These are phyloP conservation scores for Barnettozyma botsteinii DNA, from an alignment of 805 yeast genomes.

Conservation along the genomic window DNA sequence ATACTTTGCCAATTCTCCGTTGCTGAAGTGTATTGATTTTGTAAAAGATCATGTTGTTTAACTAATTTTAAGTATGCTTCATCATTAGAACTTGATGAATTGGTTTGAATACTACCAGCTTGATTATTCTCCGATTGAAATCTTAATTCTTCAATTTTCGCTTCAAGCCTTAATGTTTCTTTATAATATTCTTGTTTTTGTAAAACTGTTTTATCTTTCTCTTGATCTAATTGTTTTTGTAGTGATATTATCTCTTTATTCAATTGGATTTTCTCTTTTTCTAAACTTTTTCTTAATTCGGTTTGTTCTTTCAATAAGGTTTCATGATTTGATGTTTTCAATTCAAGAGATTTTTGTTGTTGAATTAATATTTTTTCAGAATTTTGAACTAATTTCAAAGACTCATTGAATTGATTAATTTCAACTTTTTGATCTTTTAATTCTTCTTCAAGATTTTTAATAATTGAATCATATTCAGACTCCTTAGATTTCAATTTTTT, in stretches of 20 bases:
- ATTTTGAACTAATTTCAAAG: constrained; percentile 23
- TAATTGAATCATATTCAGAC: constrained; percentile 31
- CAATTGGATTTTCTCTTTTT: constrained; percentile 19
- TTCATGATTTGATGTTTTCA: constrained; percentile 19
- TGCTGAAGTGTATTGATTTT: constrained; percentile 67
- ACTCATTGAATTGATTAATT: constrained; percentile 21
- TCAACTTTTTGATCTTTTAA: constrained; percentile 21
- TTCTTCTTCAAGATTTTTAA: constrained; percentile 13
- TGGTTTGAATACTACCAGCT: constrained; percentile 18
- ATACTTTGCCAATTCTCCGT: constrained; percentile 79
- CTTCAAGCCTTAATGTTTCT: constrained; percentile 59
- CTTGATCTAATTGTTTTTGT: constrained; percentile 29
- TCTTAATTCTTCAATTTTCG: constrained; percentile 62
- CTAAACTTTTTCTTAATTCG: constrained; percentile 19
- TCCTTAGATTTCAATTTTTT: constrained; percentile 53
- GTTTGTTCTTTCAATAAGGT: constrained; percentile 19
- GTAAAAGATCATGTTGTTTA: constrained; percentile 50
- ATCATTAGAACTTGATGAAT: constrained; percentile 23
- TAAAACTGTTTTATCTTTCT: constrained; percentile 28
- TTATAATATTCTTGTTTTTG: constrained; percentile 21
- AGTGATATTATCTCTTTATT: constrained; percentile 27
- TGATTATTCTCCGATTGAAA: constrained; percentile 48
- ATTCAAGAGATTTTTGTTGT: constrained; percentile 20
- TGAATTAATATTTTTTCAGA: constrained; percentile 23
- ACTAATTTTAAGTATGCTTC: constrained; percentile 38